Base-by-base conservation (phyloP, 1,284 basidiomycete species). In the Ganoderma multipileum region DNA sequence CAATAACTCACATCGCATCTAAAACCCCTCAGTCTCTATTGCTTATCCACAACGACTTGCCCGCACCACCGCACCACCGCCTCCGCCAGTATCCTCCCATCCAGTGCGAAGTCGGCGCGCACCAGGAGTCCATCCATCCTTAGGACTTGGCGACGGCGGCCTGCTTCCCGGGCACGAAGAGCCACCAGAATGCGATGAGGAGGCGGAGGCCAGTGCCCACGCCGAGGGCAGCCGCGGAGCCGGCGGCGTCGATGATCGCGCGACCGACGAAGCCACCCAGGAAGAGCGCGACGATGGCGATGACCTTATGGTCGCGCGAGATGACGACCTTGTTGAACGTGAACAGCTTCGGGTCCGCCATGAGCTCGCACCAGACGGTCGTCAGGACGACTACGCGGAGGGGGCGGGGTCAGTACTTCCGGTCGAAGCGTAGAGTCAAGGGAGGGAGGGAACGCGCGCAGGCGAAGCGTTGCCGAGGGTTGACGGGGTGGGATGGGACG, bases 351-450 rank as follows among this genome's bases (percentile, higher is more conserved):
- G 94, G 93, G 77, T 95, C 93, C 62, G 90, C 89, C 83, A 93
- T 86, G 64, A 96, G 87, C 79, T 96, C 93, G 67, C 94, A 93
- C 94, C 94, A 96, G 26, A 94, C 89, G 9, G 93, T 94, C 7
- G 92, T 95, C 26, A 94, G 83, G 60, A 90, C 88, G 66, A 90
- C 89, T 88, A 71, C 26, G 50, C 28, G 38, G 20, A 36, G 47
- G 16, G 23, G 9, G 12, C 12, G 54, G 41, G 20, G 60, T 65
- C 38, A 65, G 67, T 67, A 16, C 61, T 33, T 55, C n/a, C 30
- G 36, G 18, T 33, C 18, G 12, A 14, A 57, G 47, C 23, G 12
- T 0, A 1, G 18, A 30, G 4, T 30, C 28, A 23, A 28, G 58
- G 41, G 38, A 50, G 63, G 26, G 38, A 59, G 20, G 28, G 44